These are phyloP conservation scores for Vitis hybrid DNA, from an alignment of 177 flowering plant genomes.

Conservation along the genomic window DNA sequence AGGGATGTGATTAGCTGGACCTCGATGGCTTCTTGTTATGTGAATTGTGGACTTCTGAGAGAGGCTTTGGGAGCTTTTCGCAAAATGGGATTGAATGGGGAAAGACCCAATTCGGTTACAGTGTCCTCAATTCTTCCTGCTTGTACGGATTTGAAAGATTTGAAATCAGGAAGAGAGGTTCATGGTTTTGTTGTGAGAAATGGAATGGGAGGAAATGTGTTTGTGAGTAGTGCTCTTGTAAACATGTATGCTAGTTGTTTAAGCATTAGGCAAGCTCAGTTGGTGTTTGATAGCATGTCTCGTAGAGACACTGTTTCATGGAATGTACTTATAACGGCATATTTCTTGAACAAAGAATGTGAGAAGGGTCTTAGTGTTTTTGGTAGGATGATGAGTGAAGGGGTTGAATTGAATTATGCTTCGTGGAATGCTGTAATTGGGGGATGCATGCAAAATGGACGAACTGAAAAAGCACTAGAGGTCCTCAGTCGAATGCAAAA, in stretches of 20 bases:
- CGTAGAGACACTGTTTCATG: constrained; percentile 51
- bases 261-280: constrained; percentile 36
- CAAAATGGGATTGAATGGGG: constrained; percentile 47
- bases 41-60: constrained; percentile 34
- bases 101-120: constrained; percentile 46
- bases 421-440: constrained; percentile 61
- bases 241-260: constrained; percentile 59
- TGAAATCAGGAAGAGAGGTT: constrained; percentile 45
- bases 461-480: constrained; percentile 33
- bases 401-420: constrained; percentile 28
- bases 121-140: constrained; percentile 55
- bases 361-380: constrained; percentile 45
- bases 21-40: constrained; percentile 41
- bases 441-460: constrained; percentile 57
- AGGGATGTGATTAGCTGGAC: constrained; percentile 71
- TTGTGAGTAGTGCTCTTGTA: constrained; percentile 53
- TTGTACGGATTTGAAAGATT: constrained; percentile 37
- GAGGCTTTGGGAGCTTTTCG: constrained; percentile 39
- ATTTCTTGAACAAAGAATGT: constrained; percentile 45
- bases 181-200: constrained; percentile 52
- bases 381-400: constrained; percentile 37
- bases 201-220: constrained; percentile 45
- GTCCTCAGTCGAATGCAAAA: constrained; percentile 41
- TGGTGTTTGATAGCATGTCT: constrained; percentile 45
- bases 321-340: constrained; percentile 50